phyloP scores from a whole-genome alignment of 495 filamentous ascomycete species.

The Hypoxylon fuscum region DNA sequence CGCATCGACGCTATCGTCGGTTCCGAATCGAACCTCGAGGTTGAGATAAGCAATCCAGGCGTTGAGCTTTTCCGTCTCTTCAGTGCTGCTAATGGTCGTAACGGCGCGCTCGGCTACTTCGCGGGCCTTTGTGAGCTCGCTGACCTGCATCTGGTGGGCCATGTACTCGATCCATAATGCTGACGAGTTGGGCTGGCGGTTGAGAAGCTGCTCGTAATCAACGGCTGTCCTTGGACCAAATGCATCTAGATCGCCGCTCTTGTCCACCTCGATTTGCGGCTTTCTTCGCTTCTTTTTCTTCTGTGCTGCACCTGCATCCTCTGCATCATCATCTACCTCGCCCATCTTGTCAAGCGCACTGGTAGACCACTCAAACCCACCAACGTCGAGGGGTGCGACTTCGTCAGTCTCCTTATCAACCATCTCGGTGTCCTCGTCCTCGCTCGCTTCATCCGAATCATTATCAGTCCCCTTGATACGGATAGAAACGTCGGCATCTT shows the following conservation, averaged over 20 bases:
- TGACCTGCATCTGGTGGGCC: conserved; percentile 93
- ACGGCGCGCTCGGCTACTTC: conserved; percentile 89
- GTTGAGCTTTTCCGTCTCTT: conserved; percentile 90
- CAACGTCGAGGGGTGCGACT: conserved; percentile 71
- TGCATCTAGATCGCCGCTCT: conserved; percentile 85
- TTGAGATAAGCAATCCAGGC: conserved; percentile 95
- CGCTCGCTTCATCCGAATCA: conserved; percentile 46
- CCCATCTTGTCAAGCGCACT: conserved; percentile 61
- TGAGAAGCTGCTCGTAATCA: conserved; percentile 91
- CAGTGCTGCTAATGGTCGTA: conserved; percentile 84
- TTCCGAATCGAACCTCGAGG: conserved; percentile 90
- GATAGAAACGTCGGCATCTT: conserved; percentile 64
- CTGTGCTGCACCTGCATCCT: conserved; percentile 58
- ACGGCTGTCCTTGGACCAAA: conserved; percentile 89
- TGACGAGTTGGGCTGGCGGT: conserved; percentile 90
- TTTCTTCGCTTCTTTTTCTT: conserved; percentile 86
- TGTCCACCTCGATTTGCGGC: conserved; percentile 83
- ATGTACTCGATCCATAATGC: conserved; percentile 94
- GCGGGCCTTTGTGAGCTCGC: conserved; percentile 84
- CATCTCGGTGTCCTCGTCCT: conserved; percentile 63
- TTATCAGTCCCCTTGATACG: conserved; percentile 57
- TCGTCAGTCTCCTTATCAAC: conserved; percentile 47
- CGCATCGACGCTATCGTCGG: conserved; percentile 82
- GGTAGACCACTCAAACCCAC: conserved; percentile 90
- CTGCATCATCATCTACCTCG: conserved; percentile 51